These are phyloP conservation scores for Neonectria neomacrospora DNA, from an alignment of 2,329 filamentous ascomycete genomes.

Conservation along the genomic window DNA sequence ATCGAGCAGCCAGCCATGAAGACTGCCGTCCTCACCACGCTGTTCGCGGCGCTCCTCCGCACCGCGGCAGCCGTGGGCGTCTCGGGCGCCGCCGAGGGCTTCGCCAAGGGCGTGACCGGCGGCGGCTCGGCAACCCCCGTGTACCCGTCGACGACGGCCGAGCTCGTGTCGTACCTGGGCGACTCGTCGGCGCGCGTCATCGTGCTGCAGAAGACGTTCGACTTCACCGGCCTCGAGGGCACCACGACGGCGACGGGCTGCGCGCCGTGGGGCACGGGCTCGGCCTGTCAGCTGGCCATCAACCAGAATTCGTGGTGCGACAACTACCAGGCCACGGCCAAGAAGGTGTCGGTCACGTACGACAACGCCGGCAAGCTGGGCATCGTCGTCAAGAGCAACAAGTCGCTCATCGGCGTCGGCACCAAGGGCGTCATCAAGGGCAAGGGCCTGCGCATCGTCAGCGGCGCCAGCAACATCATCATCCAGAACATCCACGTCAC, in stretches of 20 bases:
- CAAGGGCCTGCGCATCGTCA: conserved; percentile 64
- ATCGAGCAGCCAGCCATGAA: conserved; percentile 17
- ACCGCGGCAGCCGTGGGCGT: conserved; percentile 55
- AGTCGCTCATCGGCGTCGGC: conserved; percentile 66
- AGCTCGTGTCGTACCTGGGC: conserved; percentile 69
- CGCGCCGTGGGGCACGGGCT: conserved; percentile 65
- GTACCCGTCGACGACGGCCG: conserved; percentile 62
- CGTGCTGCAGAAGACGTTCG: conserved; percentile 65
- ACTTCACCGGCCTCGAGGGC: conserved; percentile 67
- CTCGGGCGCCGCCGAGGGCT: conserved; percentile 54
- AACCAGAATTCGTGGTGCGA: conserved; percentile 68
- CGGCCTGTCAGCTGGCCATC: conserved; percentile 68
- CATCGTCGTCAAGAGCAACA: conserved; percentile 67
- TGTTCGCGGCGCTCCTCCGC: conserved; percentile 44
- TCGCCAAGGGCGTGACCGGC: conserved; percentile 66
- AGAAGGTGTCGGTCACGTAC: conserved; percentile 57
- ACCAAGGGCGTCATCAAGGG: conserved; percentile 65
- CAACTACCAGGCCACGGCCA: conserved; percentile 65
- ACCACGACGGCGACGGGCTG: conserved; percentile 64
- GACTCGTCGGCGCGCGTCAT: conserved; percentile 66
- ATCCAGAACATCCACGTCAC: conserved; percentile 69
- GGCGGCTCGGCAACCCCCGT: conserved; percentile 65
- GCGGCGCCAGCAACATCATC: conserved; percentile 65
- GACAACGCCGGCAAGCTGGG: conserved; percentile 63
- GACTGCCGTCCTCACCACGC: conserved; percentile 35